These are phyloP conservation scores for Didymella glomerata DNA, from an alignment of 2,329 filamentous ascomycete genomes.

Conservation along the genomic window DNA sequence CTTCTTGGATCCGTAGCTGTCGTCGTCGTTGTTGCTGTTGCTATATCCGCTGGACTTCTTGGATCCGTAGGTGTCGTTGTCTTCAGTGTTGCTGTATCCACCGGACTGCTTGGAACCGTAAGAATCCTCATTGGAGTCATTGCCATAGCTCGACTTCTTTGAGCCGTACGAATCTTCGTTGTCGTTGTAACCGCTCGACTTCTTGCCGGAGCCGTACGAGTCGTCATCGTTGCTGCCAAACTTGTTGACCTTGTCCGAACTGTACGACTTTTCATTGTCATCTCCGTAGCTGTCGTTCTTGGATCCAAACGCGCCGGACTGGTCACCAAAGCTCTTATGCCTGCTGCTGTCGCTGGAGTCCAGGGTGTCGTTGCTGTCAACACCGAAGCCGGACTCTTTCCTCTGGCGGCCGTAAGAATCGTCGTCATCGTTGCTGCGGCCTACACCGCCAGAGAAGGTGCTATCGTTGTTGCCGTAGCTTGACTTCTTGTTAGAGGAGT, in stretches of 20 bases:
- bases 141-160: slow-evolving; percentile 4
- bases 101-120: slow-evolving; percentile 9
- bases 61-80: slow-evolving; percentile 5
- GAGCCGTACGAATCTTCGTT: slow-evolving; percentile 1
- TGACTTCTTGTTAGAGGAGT: slow-evolving; percentile 15
- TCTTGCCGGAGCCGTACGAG: neutral
- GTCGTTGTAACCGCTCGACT: slow-evolving; percentile 6
- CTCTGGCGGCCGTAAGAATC: slow-evolving; percentile 8
- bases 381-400: slow-evolving; percentile 14
- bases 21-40: neutral
- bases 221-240: slow-evolving; percentile 2
- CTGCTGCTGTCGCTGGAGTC: slow-evolving; percentile 14
- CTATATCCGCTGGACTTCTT: slow-evolving; percentile 7
- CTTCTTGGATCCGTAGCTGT: slow-evolving; percentile 7
- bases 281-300: slow-evolving; percentile 14
- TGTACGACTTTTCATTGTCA: neutral
- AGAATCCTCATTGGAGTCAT: slow-evolving; percentile 1
- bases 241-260: slow-evolving; percentile 3
- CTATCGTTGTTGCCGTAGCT: slow-evolving; percentile 12
- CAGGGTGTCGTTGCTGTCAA: slow-evolving; percentile 15
- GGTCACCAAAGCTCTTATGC: slow-evolving; percentile 17
- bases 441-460: slow-evolving; percentile 11
- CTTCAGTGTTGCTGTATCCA: neutral
- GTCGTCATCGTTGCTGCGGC: slow-evolving; percentile 13
- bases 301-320: slow-evolving; percentile 17